Conservation (phyloP, 169 alveolate genomes). For the Fabrea salina region DNA sequence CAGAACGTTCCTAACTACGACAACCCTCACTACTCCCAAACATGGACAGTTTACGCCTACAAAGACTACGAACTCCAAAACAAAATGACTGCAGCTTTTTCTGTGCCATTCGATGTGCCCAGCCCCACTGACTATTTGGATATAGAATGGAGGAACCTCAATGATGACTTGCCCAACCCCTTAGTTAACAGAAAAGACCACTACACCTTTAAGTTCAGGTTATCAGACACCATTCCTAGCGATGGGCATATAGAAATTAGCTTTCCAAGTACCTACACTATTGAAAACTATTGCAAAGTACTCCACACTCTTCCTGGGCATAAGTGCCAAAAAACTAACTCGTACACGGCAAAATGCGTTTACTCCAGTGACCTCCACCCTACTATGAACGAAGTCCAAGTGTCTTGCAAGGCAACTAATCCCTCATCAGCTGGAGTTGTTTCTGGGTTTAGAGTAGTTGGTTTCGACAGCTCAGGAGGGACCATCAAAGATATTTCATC, state of each 20-base stretch:
- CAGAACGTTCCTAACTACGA: neutral
- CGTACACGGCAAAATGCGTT: neutral
- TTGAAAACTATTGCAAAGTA: neutral
- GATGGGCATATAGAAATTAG: neutral
- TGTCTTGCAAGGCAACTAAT: slow-evolving; percentile 5
- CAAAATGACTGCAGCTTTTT: neutral
- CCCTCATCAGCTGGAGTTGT: neutral
- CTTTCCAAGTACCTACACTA: slow-evolving; percentile 2
- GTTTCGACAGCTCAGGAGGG: neutral
- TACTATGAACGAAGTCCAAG: neutral
- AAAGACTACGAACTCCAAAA: slow-evolving; percentile 9
- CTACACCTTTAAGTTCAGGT: neutral
- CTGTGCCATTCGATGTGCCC: neutral
- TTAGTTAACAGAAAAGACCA: neutral
- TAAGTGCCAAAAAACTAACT: neutral
- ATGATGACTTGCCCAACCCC: neutral
- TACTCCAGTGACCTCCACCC: neutral
- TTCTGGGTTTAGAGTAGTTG: neutral
- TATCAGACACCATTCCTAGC: neutral
- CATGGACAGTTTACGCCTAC: neutral
- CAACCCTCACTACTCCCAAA: neutral
- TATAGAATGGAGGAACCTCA: neutral
- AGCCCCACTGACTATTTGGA: neutral
- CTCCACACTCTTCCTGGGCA: neutral
- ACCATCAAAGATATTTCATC: neutral